Conservation (phyloP, 257 asterid genomes). For the Salvia hispanica region DNA sequence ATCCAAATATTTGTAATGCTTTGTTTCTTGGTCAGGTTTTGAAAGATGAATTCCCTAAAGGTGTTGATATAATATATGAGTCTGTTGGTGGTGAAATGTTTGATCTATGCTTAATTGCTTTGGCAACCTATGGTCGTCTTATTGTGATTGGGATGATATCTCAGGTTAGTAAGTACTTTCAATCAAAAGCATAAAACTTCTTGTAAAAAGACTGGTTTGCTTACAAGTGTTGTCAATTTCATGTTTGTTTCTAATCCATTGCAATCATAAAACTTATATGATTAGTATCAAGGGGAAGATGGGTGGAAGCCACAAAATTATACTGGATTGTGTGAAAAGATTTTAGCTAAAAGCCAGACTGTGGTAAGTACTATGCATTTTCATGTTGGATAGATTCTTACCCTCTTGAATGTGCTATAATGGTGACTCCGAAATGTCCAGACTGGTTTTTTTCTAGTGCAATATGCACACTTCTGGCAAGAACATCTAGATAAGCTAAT, state of each 20-base stretch:
- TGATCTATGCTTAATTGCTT: conserved; percentile 77
- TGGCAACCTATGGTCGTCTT: conserved; percentile 83
- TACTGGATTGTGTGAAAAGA: conserved; percentile 84
- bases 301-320: conserved; percentile 87
- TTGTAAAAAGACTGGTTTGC: not conserved
- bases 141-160: conserved; percentile 95
- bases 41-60: conserved; percentile 87
- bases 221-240: not conserved
- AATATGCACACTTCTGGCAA: conserved; percentile 84
- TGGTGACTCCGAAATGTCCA: conserved; percentile 37
- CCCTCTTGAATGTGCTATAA: conserved; percentile 5
- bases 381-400: not conserved
- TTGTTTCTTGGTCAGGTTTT: conserved; percentile 54
- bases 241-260: conserved; percentile 19
- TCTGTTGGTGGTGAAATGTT: conserved; percentile 98
- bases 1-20: conserved; percentile 5
- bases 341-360: conserved; percentile 89
- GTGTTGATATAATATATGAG: conserved; percentile 80
- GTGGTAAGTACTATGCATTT: conserved; percentile 61
- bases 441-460: conserved; percentile 92
- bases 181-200: conserved; percentile 15
- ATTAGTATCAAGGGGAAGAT: conserved; percentile 92
- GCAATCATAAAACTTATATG: conserved; percentile 26
- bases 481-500: conserved; percentile 77
- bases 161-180: conserved; percentile 55